These are phyloP conservation scores for Aristolochia fimbriata DNA, from an alignment of 164 flowering plant genomes.

Conservation along the genomic window DNA sequence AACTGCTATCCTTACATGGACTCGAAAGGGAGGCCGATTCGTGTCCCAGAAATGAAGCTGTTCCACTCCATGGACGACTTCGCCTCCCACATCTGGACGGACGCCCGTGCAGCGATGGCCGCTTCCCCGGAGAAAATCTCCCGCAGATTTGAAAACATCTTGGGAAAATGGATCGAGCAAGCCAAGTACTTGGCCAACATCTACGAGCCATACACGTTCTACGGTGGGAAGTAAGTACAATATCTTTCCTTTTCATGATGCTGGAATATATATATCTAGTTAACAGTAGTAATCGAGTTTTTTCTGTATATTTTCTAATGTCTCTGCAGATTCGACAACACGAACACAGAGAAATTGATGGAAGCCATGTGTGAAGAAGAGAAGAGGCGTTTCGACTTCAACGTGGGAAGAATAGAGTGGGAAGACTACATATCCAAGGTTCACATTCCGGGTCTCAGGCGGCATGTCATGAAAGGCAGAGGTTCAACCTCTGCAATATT, in stretches of 20 bases:
- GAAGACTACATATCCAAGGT: slow-evolving; percentile 69
- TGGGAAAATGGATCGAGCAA: slow-evolving; percentile 13
- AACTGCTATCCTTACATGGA: slow-evolving; percentile 51
- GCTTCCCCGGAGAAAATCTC: slow-evolving; percentile 28
- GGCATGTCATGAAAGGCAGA: slow-evolving; percentile 86
- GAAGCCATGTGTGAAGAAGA: slow-evolving; percentile 76
- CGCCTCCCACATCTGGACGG: slow-evolving; percentile 55
- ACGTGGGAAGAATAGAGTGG: slow-evolving; percentile 78
- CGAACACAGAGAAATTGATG: slow-evolving; percentile 49
- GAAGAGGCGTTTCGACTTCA: slow-evolving; percentile 53
- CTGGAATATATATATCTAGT: too few relatives aligned
- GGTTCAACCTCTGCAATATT: slow-evolving; percentile 11
- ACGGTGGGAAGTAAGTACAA: slow-evolving; percentile 41
- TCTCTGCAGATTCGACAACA: slow-evolving; percentile 66
- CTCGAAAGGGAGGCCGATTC: slow-evolving; percentile 51
- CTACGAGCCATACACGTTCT: slow-evolving; percentile 49
- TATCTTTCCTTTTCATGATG: neutral
- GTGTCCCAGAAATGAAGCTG: slow-evolving; percentile 58
- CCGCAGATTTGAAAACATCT: slow-evolving; percentile 30
- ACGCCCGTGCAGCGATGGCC: slow-evolving; percentile 26
- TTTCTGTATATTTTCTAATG: too few relatives aligned
- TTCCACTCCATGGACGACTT: slow-evolving; percentile 68
- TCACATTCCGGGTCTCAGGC: slow-evolving; percentile 78
- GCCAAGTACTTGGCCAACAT: slow-evolving; percentile 68
- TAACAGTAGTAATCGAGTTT: too few relatives aligned